Evolutionary conservation across 257 asterid genomes (phyloP).

Genomic region (Solanum megistacrolobum): DNA sequence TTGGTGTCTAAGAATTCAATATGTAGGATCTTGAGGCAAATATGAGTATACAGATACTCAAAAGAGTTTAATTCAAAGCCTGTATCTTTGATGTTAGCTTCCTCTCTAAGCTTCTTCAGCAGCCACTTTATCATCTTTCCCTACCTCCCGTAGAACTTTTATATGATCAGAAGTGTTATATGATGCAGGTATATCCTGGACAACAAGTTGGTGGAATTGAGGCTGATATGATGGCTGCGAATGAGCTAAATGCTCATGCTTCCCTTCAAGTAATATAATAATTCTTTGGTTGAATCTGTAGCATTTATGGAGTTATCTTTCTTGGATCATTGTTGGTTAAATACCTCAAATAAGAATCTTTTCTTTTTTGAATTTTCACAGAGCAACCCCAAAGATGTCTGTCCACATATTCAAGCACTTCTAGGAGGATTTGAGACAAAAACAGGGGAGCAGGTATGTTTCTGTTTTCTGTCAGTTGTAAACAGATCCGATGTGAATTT

Average conservation of each 20-base stretch:
- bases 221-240: conserved; percentile 92
- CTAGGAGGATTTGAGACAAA: conserved; percentile 94
- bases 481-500: not conserved
- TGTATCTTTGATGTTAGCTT: not conserved
- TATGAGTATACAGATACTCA: not conserved
- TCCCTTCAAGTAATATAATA: conserved; percentile 55
- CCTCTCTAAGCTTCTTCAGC: not conserved
- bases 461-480: not conserved
- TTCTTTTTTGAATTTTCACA: conserved; percentile 14
- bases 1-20: not conserved
- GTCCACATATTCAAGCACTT: conserved; percentile 64
- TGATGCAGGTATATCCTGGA: conserved; percentile 88
- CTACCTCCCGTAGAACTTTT: not conserved
- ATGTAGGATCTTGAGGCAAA: not conserved
- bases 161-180: not conserved
- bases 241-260: conserved; percentile 84
- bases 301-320: not conserved
- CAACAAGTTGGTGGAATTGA: conserved; percentile 82
- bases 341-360: not conserved
- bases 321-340: not conserved
- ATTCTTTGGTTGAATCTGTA: not conserved
- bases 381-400: conserved; percentile 37
- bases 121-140: not conserved
- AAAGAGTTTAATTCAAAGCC: not conserved
- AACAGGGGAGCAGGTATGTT: conserved; percentile 84